Conservation (phyloP, 2,329 filamentous ascomycete genomes). For the Amauroascus niger region DNA sequence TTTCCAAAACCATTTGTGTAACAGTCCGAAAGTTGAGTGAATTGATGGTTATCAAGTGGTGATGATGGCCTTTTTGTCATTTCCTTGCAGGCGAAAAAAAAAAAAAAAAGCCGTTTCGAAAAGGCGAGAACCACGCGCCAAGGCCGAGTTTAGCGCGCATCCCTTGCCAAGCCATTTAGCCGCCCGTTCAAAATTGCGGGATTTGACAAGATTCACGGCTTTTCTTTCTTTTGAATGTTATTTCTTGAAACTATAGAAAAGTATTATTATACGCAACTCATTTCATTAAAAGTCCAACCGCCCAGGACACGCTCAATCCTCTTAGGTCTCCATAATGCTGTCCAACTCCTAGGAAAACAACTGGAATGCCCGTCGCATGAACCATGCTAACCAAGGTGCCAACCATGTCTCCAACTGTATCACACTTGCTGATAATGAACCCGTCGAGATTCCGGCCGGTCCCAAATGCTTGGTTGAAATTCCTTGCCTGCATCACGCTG, state of each 20-base stretch:
- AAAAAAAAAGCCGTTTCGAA: constrained; percentile 2
- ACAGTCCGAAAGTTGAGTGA: too few species aligned
- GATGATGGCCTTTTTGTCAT: neutral
- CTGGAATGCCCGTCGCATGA: constrained; percentile 90
- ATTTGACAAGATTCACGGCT: neutral
- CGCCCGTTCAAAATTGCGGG: too few species aligned
- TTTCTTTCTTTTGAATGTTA: neutral
- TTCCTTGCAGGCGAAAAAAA: neutral
- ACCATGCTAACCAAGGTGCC: constrained; percentile 93
- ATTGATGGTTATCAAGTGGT: too few species aligned
- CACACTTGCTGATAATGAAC: constrained; percentile 97
- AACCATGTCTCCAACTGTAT: constrained; percentile 99
- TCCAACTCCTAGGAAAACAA: constrained; percentile 75
- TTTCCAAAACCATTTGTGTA: too few species aligned
- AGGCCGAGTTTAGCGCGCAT: neutral
- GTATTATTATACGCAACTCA: constrained; percentile 15
- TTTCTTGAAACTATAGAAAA: neutral
- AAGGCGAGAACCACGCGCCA: neutral
- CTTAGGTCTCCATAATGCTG: constrained; percentile 59
- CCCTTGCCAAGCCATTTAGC: neutral
- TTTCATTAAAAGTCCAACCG: constrained; percentile 52
- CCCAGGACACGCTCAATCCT: constrained; percentile 55
- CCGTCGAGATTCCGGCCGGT: constrained; percentile 71
- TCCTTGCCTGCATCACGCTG: constrained; percentile 86
- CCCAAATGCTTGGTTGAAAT: constrained; percentile 92